Evolutionary conservation across 2,329 filamentous ascomycete genomes (phyloP).

Genomic region (Ophiostoma australiae): DNA sequence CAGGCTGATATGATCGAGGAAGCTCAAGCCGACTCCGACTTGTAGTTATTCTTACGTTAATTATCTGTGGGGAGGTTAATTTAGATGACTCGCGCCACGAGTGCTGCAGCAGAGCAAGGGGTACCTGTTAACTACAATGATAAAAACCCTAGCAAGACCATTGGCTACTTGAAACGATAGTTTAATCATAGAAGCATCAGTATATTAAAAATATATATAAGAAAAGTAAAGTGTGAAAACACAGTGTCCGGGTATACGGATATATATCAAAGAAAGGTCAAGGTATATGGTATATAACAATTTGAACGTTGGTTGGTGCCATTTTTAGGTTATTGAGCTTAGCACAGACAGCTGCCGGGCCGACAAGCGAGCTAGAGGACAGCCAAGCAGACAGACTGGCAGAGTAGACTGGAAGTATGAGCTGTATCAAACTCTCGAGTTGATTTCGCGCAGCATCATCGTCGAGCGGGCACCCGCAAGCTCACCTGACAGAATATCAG

Average conservation of each 20-base stretch:
- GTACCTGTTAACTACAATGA: no score
- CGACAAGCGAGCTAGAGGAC: neutral
- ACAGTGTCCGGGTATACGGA: neutral
- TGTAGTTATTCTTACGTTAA: neutral
- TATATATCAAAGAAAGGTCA: neutral
- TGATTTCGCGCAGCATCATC: neutral
- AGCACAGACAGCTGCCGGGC: neutral
- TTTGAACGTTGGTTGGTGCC: neutral
- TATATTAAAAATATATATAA: neutral
- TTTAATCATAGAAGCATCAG: neutral
- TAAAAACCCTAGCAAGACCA: neutral
- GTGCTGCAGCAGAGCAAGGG: no score
- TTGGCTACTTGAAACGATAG: neutral
- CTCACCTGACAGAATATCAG: neutral
- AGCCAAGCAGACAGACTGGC: neutral
- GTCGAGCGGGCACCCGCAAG: neutral
- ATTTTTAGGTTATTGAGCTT: neutral
- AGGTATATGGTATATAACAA: constrained; percentile 6
- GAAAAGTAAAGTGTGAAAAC: neutral
- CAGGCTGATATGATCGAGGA: neutral
- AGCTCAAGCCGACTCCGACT: neutral
- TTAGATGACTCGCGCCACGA: no score
- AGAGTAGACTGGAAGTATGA: neutral
- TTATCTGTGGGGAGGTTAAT: no score
- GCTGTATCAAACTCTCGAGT: neutral